These are phyloP conservation scores for Artemisia tridentata DNA, from an alignment of 129 eudicot species.

Conservation along the genomic window DNA sequence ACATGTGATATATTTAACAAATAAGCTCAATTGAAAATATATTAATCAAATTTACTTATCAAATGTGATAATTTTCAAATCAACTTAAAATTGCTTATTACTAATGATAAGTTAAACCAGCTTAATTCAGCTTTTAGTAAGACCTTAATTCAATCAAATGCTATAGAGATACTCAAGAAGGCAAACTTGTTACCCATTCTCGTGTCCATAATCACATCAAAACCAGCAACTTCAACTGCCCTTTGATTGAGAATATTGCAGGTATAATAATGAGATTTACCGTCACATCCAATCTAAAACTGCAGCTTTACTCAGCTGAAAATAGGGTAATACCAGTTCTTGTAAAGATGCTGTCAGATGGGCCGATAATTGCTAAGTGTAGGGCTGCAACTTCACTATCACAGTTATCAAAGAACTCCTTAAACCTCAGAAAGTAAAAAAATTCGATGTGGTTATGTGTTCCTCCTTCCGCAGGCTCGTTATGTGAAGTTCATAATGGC, in stretches of 20 bases:
- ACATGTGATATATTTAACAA: too few relatives aligned
- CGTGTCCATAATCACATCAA: constrained; percentile 44
- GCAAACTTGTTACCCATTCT: constrained; percentile 62
- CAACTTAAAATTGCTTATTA: too few relatives aligned
- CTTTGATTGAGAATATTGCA: constrained; percentile 59
- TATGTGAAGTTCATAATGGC: constrained; percentile 70
- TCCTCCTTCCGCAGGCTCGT: constrained; percentile 41
- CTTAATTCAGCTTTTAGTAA: too few relatives aligned
- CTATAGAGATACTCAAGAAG: constrained; percentile 58
- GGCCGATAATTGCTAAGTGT: constrained; percentile 44
- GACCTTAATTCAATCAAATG: too few relatives aligned
- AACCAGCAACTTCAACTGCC: constrained; percentile 21
- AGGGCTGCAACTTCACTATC: constrained; percentile 76
- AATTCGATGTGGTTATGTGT: constrained; percentile 68
- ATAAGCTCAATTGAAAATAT: too few relatives aligned
- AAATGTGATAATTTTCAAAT: too few relatives aligned
- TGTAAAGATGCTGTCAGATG: constrained; percentile 56
- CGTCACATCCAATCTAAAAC: constrained; percentile 47
- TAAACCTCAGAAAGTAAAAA: constrained; percentile 40
- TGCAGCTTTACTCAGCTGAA: constrained; percentile 65
- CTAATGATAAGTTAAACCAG: too few relatives aligned
- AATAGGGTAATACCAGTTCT: constrained; percentile 58
- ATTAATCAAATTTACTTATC: too few relatives aligned
- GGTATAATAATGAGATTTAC: constrained; percentile 68
- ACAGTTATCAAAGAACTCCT: constrained; percentile 62